phyloP scores from a whole-genome alignment of 331 rosid genomes.

The Pyrus hybrid region DNA sequence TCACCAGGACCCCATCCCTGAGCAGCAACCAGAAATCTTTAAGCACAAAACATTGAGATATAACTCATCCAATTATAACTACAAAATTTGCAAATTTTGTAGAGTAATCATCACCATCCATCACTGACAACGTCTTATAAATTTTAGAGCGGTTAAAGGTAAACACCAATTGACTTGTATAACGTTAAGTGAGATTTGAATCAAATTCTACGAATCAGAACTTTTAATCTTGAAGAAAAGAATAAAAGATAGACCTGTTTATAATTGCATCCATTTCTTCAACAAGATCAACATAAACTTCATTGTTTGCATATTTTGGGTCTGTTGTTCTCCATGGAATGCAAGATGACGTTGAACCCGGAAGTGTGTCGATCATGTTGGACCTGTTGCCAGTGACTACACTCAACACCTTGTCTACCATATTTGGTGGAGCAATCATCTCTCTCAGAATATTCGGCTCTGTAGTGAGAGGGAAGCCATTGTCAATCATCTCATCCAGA shows the following conservation, averaged over 20 bases:
- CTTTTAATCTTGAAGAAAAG: not conserved
- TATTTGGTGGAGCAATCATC: slow-evolving; percentile 91
- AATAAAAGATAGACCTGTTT: slow-evolving; percentile 44
- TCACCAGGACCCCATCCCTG: slow-evolving; percentile 84
- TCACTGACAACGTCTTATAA: not conserved
- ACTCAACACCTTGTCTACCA: slow-evolving; percentile 83
- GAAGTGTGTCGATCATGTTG: slow-evolving; percentile 79
- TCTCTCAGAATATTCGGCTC: slow-evolving; percentile 87
- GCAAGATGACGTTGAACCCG: slow-evolving; percentile 65
- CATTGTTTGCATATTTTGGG: slow-evolving; percentile 67
- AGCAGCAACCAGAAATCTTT: slow-evolving; percentile 5
- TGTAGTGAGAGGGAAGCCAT: slow-evolving; percentile 93
- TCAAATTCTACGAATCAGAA: not conserved
- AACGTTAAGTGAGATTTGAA: not conserved
- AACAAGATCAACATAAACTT: slow-evolving; percentile 80
- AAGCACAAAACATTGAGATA: not conserved
- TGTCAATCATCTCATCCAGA: slow-evolving; percentile 98
- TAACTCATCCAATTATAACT: not conserved
- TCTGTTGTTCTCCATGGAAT: slow-evolving; percentile 84
- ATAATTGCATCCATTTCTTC: slow-evolving; percentile 85
- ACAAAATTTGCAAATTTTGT: not conserved
- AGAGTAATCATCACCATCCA: not conserved
- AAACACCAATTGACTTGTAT: not conserved
- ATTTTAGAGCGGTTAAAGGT: not conserved
- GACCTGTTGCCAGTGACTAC: slow-evolving; percentile 90